Conservation (phyloP, 1,139 yeast genomes). For the Suhomyces choctaworum region DNA sequence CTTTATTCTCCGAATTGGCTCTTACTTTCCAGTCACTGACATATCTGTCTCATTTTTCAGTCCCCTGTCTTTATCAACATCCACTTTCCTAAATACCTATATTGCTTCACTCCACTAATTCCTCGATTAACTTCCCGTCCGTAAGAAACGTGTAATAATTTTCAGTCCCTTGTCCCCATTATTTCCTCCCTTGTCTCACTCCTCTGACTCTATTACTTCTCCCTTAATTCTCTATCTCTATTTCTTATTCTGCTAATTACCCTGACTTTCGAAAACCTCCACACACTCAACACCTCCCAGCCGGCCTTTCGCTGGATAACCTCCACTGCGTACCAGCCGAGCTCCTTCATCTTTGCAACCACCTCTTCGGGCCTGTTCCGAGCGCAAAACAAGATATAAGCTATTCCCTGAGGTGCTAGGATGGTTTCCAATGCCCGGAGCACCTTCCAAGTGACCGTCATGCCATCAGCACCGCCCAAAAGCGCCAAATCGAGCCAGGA, state of each 20-base stretch:
- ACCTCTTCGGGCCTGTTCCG: conserved; percentile 75
- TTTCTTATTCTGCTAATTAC: background rate
- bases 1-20: too few species aligned
- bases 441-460: conserved; percentile 74
- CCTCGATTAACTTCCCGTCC: too few species aligned
- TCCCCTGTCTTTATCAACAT: too few species aligned
- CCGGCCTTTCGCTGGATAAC: conserved; percentile 79
- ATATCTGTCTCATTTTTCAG: too few species aligned
- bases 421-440: conserved; percentile 51
- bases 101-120: too few species aligned
- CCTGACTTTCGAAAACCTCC: conserved; percentile 42
- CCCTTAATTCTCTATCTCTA: background rate
- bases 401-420: conserved; percentile 61
- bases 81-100: too few species aligned
- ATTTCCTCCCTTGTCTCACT: background rate
- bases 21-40: too few species aligned
- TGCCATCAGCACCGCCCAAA: conserved; percentile 86
- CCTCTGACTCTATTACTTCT: background rate
- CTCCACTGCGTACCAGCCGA: conserved; percentile 57
- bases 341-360: conserved; percentile 42
- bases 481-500: conserved; percentile 87
- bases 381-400: conserved; percentile 84
- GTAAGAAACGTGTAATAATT: too few species aligned
- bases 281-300: conserved; percentile 88
- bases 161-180: too few species aligned